phyloP scores from a whole-genome alignment of 345 rosid genomes.

The Microcos paniculata region DNA sequence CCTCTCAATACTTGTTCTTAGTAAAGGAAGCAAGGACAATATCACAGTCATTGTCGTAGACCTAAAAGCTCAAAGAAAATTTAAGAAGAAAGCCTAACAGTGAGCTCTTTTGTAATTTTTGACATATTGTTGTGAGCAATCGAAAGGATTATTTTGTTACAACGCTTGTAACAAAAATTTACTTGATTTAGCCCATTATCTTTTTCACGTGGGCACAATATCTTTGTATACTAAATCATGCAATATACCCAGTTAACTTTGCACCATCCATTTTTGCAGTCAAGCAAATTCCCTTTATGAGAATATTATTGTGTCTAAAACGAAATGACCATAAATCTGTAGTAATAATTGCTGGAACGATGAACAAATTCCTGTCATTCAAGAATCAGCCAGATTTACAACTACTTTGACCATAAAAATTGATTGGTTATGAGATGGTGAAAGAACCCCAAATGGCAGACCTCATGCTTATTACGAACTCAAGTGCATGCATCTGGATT shows the following conservation, averaged over 20 bases:
- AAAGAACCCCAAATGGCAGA: not conserved
- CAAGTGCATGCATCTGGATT: not conserved
- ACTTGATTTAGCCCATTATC: constrained; percentile 8
- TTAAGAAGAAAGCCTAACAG: constrained; percentile 38
- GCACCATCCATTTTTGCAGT: not conserved
- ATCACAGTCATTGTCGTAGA: constrained; percentile 71
- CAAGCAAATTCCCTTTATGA: not conserved
- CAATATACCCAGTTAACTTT: constrained; percentile 4
- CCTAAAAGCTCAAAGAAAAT: constrained; percentile 64
- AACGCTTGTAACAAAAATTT: not conserved
- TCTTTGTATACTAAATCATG: not conserved
- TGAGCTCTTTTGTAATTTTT: not conserved
- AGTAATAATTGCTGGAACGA: too few relatives aligned
- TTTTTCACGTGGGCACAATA: constrained; percentile 14
- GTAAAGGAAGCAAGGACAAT: constrained; percentile 82
- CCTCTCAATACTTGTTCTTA: constrained; percentile 63
- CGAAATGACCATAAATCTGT: too few relatives aligned
- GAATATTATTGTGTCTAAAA: too few relatives aligned
- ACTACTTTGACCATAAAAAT: not conserved
- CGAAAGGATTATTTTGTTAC: not conserved
- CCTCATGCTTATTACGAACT: not conserved
- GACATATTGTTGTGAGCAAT: not conserved
- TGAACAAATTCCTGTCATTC: too few relatives aligned
- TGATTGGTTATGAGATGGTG: not conserved
- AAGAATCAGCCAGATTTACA: not conserved